Evolutionary conservation across 441 rosid genomes (phyloP).

Genomic region (Pelargonium fulgidum): DNA sequence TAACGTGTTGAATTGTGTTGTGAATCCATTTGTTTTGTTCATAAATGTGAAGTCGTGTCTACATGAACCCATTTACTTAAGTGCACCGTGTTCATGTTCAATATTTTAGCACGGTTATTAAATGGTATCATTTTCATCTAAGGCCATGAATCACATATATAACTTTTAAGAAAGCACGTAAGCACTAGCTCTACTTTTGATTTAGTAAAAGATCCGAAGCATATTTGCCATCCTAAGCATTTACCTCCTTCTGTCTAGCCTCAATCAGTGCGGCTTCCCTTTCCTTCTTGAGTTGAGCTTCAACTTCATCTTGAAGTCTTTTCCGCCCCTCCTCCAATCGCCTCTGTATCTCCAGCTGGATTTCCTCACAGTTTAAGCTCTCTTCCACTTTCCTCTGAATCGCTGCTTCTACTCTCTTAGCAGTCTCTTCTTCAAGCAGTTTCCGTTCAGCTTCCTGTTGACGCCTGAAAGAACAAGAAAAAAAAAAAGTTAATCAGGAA

Average conservation of each 20-base stretch:
- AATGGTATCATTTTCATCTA: no score
- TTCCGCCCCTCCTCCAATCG: slow-evolving; percentile 70
- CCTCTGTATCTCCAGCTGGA: slow-evolving; percentile 55
- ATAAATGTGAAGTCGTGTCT: no score
- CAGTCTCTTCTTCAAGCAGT: slow-evolving; percentile 88
- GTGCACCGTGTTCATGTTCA: no score
- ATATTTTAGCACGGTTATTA: no score
- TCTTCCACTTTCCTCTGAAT: slow-evolving; percentile 68
- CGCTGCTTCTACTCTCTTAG: slow-evolving; percentile 77
- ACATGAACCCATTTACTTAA: no score
- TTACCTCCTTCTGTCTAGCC: slow-evolving; percentile 79
- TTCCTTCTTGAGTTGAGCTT: slow-evolving; percentile 72
- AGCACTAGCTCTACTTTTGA: not conserved
- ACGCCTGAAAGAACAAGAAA: slow-evolving; percentile 50
- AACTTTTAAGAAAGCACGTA: no score
- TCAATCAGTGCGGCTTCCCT: slow-evolving; percentile 59
- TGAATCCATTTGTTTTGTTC: not conserved
- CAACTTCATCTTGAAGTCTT: slow-evolving; percentile 64
- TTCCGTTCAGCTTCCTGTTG: slow-evolving; percentile 84
- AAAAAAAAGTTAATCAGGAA: slow-evolving; percentile 36
- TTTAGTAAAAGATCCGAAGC: not conserved
- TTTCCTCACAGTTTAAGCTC: slow-evolving; percentile 63
- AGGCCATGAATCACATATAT: no score
- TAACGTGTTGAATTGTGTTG: not conserved
- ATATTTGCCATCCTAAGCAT: not conserved